Conservation (phyloP, 345 rosid species). For the Hibiscus tridactylites region DNA sequence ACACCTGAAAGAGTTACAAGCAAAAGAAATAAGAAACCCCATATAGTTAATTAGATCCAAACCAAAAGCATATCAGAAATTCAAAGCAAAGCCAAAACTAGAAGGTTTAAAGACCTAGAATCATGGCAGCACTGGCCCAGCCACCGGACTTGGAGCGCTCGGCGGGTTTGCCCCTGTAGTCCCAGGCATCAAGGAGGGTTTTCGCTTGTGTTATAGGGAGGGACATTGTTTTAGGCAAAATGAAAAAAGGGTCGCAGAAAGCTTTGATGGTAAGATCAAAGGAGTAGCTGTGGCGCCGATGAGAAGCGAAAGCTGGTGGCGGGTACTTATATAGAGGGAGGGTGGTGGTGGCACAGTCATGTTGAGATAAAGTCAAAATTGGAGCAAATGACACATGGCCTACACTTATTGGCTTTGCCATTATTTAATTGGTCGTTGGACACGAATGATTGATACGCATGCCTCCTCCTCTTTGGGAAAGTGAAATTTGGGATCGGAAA, state of each 20-base stretch:
- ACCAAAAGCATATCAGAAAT: background rate
- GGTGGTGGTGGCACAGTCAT: background rate
- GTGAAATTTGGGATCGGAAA: constrained; percentile 1
- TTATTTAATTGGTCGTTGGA: background rate
- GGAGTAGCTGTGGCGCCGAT: background rate
- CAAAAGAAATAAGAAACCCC: background rate
- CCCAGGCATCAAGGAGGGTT: constrained; percentile 78
- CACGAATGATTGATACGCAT: background rate
- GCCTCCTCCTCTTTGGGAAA: constrained; percentile 23
- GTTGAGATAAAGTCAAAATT: background rate
- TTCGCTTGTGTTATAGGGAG: constrained; percentile 45
- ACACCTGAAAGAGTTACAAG: constrained; percentile 31
- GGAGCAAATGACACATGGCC: background rate
- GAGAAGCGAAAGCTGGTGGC: background rate
- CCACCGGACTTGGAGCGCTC: constrained; percentile 65
- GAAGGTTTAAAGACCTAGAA: constrained; percentile 40
- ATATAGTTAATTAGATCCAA: background rate
- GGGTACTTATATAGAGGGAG: background rate
- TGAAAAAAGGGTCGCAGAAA: background rate
- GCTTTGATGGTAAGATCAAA: background rate
- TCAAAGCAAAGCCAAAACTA: background rate
- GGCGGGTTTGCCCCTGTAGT: constrained; percentile 76
- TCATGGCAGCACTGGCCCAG: constrained; percentile 90
- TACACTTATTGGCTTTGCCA: background rate
- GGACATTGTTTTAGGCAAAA: constrained; percentile 16